Evolutionary conservation across 169 alveolate genomes (phyloP), one percentile per base, ranked within the genome.

Genomic region (Cryptosporidium xiaoi): DNA sequence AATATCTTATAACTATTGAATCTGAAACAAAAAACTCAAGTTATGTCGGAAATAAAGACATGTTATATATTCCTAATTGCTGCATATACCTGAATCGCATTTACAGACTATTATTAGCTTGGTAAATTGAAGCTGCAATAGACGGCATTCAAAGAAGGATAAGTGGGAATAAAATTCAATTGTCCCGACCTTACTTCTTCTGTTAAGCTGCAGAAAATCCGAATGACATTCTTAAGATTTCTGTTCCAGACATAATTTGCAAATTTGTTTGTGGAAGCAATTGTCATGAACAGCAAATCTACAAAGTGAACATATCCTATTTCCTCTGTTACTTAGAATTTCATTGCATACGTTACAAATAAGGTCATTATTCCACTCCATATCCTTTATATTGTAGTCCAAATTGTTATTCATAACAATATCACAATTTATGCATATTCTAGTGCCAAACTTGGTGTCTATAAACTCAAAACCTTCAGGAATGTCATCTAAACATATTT

Each of bases 261-360:
- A 77, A 10, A 77, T 40, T 77, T 77, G 87, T 34, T 51, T 62
- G 7, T 40, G 36, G 20, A 55, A 48, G 48, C 87, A 77, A 48
- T 46, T 16, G 12, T 16, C 15, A 51, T 77, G 87, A 5, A 77
- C 87, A 44, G 36, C 50, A 27, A 77, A 56, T 77, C 71, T 56
- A 18, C 87, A 77, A 18, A 44, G 64, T 4, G 87, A 77, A 46
- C 87, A 77, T 20, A 77, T 44, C 20, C 71, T 6, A 27, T 77
- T 77, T 60, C 71, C 71, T 33, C 10, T 5, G 5, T 36, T 36
- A 20, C 31, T 13, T 33, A 77, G 20, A 16, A 24, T 60, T 16
- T 40, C 31, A 33, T 62, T 62, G 27, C 87, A 77, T 10, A 77
- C 87, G 29, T 36, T 56, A n/a, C 87, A 77, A 27, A 24, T 50